Evolutionary conservation across 805 yeast genomes (phyloP).

Genomic region (Maudiozyma turicensis): DNA sequence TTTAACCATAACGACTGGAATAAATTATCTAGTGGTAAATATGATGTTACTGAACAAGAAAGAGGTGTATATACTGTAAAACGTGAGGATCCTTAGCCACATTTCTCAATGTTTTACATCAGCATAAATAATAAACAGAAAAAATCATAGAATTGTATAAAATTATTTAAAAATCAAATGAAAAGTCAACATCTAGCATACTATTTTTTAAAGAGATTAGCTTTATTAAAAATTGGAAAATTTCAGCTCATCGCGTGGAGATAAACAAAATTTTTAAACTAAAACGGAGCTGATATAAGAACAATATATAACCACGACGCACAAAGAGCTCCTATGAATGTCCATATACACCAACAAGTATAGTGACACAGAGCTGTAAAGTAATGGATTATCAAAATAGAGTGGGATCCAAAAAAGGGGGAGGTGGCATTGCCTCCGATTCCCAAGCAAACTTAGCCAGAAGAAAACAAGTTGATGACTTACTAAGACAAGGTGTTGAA

Average conservation of each 20-base stretch:
- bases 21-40: slow-evolving; percentile 17
- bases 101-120: no score
- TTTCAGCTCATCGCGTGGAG: no score
- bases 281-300: not conserved
- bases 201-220: no score
- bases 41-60: slow-evolving; percentile 16
- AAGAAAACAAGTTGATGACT: slow-evolving; percentile 54
- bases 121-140: no score
- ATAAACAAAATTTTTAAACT: no score
- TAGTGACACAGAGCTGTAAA: not conserved
- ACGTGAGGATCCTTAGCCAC: slow-evolving; percentile 1
- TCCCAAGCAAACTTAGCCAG: slow-evolving; percentile 62
- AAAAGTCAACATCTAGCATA: no score
- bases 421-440: slow-evolving; percentile 78
- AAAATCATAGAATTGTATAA: no score
- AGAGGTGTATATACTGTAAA: slow-evolving; percentile 26
- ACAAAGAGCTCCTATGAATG: not conserved
- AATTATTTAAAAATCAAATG: no score
- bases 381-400: slow-evolving; percentile 81
- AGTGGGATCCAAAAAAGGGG: slow-evolving; percentile 84
- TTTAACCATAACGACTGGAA: slow-evolving; percentile 44
- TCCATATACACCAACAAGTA: not conserved
- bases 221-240: no score
- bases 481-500: slow-evolving; percentile 35
- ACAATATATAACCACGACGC: not conserved